Conservation (phyloP, 139 green algal genomes). For the Haematococcus lacustris region DNA sequence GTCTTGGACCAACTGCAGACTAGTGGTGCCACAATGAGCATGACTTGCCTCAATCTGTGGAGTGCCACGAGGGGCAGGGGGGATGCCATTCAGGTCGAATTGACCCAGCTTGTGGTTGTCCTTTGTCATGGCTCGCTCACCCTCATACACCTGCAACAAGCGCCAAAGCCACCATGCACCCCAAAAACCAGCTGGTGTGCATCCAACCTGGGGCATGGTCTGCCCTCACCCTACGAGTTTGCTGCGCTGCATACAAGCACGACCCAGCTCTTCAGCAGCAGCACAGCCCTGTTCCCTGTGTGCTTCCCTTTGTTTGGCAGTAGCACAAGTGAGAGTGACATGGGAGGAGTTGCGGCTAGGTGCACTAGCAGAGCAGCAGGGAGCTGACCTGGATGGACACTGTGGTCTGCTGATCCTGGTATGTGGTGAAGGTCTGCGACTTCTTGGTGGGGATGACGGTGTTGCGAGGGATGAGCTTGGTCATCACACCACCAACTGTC, state of each 20-base stretch:
- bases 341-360: too few species aligned
- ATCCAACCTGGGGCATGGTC: too few species aligned
- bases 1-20: too few species aligned
- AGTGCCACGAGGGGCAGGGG: slow-evolving; percentile 69
- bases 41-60: slow-evolving; percentile 78
- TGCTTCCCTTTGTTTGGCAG: too few species aligned
- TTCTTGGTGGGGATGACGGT: slow-evolving; percentile 96
- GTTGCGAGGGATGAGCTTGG: slow-evolving; percentile 89
- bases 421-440: slow-evolving; percentile 96
- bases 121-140: slow-evolving; percentile 89
- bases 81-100: slow-evolving; percentile 87
- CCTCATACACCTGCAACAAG: slow-evolving; percentile 34
- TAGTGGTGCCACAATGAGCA: too few species aligned
- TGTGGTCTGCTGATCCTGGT: slow-evolving; percentile 93
- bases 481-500: slow-evolving; percentile 89
- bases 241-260: too few species aligned
- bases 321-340: too few species aligned
- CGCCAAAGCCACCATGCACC: neutral
- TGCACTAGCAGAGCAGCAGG: too few species aligned
- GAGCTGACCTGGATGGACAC: slow-evolving; percentile 78
- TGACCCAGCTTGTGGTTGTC: slow-evolving; percentile 92
- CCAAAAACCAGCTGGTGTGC: too few species aligned
- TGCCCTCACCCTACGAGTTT: too few species aligned
- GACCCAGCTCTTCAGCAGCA: too few species aligned
- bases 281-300: too few species aligned